phyloP scores from a whole-genome alignment of 257 asterid species.

The Solanum appendiculatum region DNA sequence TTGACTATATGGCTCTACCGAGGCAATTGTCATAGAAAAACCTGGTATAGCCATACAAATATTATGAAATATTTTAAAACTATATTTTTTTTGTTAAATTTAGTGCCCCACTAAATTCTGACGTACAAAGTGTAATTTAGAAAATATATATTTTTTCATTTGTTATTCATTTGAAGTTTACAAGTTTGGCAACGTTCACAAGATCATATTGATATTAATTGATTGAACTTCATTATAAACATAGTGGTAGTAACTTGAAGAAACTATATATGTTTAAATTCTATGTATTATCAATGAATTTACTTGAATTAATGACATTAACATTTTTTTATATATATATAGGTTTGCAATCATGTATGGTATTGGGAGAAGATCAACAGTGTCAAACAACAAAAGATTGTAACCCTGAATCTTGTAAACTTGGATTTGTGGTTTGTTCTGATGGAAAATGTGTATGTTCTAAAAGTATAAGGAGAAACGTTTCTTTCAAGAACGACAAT shows the following conservation, averaged over 20 bases:
- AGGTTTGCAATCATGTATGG: background rate
- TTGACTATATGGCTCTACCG: background rate
- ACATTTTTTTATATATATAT: too few relatives aligned
- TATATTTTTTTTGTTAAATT: too few relatives aligned
- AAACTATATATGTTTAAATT: background rate
- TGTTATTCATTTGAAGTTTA: too few relatives aligned
- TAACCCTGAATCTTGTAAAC: background rate
- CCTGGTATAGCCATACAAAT: background rate
- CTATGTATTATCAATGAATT: background rate
- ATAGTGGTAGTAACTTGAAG: background rate
- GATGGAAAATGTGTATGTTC: background rate
- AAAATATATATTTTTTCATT: too few relatives aligned
- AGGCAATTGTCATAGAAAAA: background rate
- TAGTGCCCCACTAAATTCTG: background rate
- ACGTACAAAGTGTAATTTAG: background rate
- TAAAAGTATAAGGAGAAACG: background rate
- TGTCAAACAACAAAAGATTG: background rate
- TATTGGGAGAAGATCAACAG: background rate
- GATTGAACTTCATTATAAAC: background rate
- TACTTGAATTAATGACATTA: background rate
- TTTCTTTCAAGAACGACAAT: background rate
- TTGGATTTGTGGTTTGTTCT: background rate
- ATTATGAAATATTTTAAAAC: background rate
- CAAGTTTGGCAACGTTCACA: background rate
- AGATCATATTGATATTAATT: background rate